Evolutionary conservation across 148 eudicot species (phyloP).

Genomic region (Oxyria digyna): DNA sequence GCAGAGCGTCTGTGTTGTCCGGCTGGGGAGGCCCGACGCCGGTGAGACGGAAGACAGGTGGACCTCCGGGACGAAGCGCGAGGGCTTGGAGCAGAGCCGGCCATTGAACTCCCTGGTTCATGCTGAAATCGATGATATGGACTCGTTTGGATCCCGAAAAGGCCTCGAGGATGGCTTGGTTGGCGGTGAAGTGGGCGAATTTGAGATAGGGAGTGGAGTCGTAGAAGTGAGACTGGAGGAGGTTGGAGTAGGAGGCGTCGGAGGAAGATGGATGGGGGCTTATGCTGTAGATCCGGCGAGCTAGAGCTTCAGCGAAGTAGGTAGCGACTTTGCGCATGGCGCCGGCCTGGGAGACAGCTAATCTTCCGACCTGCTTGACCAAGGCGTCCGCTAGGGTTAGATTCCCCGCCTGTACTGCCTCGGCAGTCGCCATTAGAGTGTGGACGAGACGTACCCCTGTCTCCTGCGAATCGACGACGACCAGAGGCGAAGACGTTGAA

Average conservation of each 20-base stretch:
- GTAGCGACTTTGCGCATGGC: conserved; percentile 84
- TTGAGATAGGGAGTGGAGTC: conserved; percentile 75
- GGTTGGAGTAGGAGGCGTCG: conserved; percentile 23
- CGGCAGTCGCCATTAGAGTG: conserved; percentile 76
- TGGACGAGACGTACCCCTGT: conserved; percentile 74
- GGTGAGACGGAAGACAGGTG: conserved; percentile 63
- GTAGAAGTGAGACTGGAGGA: conserved; percentile 70
- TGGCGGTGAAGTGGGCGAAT: conserved; percentile 92
- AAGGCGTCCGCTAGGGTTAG: conserved; percentile 47
- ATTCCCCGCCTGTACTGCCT: conserved; percentile 52
- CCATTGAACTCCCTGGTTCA: conserved; percentile 96
- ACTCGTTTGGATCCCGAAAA: conserved; percentile 40
- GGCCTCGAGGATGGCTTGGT: conserved; percentile 82
- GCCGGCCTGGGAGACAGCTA: conserved; percentile 70
- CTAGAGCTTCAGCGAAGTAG: conserved; percentile 76
- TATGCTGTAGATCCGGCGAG: conserved; percentile 57
- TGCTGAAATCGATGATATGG: conserved; percentile 80
- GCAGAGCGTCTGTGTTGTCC: conserved; percentile 66
- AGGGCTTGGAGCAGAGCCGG: conserved; percentile 84
- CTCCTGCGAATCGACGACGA: conserved; percentile 69
- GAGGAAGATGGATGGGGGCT: conserved; percentile 23
- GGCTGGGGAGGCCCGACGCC: conserved; percentile 87
- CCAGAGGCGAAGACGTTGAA: conserved; percentile 18
- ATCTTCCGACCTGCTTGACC: conserved; percentile 50
- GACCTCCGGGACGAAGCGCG: conserved; percentile 63